phyloP scores from a whole-genome alignment of 371 early-diverging fungal species.

The Funneliformis caledonium region DNA sequence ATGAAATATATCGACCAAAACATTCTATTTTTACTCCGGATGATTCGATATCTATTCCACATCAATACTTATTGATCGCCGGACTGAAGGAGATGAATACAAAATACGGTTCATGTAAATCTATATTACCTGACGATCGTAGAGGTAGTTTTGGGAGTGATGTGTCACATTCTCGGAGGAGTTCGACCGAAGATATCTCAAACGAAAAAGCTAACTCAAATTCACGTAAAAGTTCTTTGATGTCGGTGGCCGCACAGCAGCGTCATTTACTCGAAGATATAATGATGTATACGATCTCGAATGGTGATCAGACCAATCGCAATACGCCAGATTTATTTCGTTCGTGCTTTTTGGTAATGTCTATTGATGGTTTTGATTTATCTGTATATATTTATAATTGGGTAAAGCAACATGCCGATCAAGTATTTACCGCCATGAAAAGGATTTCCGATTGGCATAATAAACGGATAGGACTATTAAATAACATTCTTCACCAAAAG shows the following conservation, averaged over 20 bases:
- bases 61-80: conserved; percentile 56
- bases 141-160: conserved; percentile 55
- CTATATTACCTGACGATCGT: conserved; percentile 46
- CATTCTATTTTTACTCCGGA: neutral
- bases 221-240: conserved; percentile 40
- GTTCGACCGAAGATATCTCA: conserved; percentile 52
- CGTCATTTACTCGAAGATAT: conserved; percentile 49
- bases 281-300: conserved; percentile 47
- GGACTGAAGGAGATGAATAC: conserved; percentile 61
- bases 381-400: conserved; percentile 75
- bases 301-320: conserved; percentile 38
- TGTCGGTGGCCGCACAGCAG: conserved; percentile 46
- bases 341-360: conserved; percentile 63
- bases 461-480: conserved; percentile 56
- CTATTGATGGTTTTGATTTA: conserved; percentile 56
- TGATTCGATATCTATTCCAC: conserved; percentile 31
- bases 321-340: conserved; percentile 48
- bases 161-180: conserved; percentile 49
- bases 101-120: conserved; percentile 46
- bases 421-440: conserved; percentile 55
- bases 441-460: conserved; percentile 57
- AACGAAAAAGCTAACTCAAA: conserved; percentile 43
- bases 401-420: conserved; percentile 58
- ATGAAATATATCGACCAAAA: conserved; percentile 34
- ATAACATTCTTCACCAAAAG: conserved; percentile 70